Evolutionary conservation across 2,329 filamentous ascomycete genomes (phyloP).

Genomic region (Domatiomyces globalis): DNA sequence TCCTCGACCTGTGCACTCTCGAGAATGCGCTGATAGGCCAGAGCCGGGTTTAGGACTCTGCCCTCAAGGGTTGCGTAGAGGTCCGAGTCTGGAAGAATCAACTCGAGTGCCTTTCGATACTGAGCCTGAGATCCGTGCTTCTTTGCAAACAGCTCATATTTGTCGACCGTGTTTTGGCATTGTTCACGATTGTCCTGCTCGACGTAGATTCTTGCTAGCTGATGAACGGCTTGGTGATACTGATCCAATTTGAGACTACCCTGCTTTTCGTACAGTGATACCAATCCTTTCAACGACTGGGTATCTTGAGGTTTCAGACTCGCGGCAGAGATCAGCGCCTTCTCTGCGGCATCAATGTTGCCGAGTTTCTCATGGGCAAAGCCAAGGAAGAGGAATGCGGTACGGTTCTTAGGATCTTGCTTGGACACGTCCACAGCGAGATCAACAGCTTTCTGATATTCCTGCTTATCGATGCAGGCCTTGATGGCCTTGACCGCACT

Average conservation of each 20-base stretch:
- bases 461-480: conserved; percentile 59
- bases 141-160: conserved; percentile 61
- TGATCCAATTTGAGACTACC: conserved; percentile 52
- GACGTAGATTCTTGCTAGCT: conserved; percentile 60
- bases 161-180: conserved; percentile 56
- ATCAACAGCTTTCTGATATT: conserved; percentile 60
- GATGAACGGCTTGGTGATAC: conserved; percentile 60
- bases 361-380: conserved; percentile 69
- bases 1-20: conserved; percentile 76
- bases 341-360: conserved; percentile 57
- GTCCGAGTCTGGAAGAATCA: conserved; percentile 65
- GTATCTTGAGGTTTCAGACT: conserved; percentile 57
- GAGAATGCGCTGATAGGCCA: conserved; percentile 68
- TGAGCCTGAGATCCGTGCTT: conserved; percentile 57
- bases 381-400: conserved; percentile 75
- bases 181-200: conserved; percentile 46
- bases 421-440: conserved; percentile 57
- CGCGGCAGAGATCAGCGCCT: conserved; percentile 59
- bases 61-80: conserved; percentile 76
- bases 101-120: conserved; percentile 59
- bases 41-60: conserved; percentile 61
- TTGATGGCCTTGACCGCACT: conserved; percentile 68
- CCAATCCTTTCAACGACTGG: conserved; percentile 83
- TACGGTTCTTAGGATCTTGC: conserved; percentile 65
- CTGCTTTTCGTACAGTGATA: conserved; percentile 72